phyloP scores from a whole-genome alignment of 768 basidiomycete genomes.

The Hericium rajendrae region DNA sequence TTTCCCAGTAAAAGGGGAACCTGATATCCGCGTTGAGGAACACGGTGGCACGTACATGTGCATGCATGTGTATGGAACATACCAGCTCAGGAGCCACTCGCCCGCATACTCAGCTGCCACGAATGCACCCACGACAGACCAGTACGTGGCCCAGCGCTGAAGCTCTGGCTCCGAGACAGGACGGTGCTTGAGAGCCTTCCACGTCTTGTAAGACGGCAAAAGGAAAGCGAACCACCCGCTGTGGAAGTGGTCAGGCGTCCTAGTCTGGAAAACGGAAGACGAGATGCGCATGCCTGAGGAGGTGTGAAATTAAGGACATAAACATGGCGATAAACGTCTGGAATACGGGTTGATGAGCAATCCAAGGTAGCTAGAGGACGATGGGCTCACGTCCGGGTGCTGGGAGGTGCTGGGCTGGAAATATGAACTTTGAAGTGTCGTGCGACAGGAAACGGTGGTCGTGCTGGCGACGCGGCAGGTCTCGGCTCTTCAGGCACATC shows the following conservation, averaged over 20 bases:
- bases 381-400: too few species aligned
- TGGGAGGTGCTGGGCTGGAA: too few species aligned
- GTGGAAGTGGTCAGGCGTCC: conserved; percentile 1
- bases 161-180: conserved; percentile 43
- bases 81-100: conserved; percentile 63
- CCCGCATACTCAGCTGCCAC: conserved; percentile 53
- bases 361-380: too few species aligned
- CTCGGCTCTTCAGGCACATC: too few species aligned
- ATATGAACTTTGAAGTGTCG: too few species aligned
- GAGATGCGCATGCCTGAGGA: conserved; percentile 31
- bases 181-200: conserved; percentile 51
- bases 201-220: conserved; percentile 54
- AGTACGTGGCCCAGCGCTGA: conserved; percentile 51
- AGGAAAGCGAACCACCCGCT: conserved; percentile 69
- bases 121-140: conserved; percentile 52
- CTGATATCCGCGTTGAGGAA: conserved; percentile 24
- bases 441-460: too few species aligned
- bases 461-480: too few species aligned
- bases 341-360: too few species aligned
- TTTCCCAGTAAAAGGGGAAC: conserved; percentile 72
- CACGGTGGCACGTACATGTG: not conserved
- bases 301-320: conserved; percentile 37
- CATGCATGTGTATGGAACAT: conserved; percentile 14
- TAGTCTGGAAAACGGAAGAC: not conserved
- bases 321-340: conserved; percentile 29